Conservation (phyloP, 108 stramenopile genomes). For the Cyclotella kingstonii region DNA sequence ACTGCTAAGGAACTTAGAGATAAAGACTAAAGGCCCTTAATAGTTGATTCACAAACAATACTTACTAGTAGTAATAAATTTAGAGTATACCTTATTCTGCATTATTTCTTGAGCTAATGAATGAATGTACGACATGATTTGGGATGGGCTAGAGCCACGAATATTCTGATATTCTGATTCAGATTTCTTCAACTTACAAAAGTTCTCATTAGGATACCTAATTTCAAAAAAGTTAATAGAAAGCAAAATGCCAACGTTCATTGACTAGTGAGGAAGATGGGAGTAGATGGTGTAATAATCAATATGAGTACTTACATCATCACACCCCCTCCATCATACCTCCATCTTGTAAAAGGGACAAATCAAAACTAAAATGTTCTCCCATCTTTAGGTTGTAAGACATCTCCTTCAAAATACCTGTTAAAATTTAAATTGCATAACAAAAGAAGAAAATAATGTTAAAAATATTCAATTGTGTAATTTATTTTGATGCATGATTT, state of each 20-base stretch:
- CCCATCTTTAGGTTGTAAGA: constrained; percentile 54
- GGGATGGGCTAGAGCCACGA: too few species aligned
- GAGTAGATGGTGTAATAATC: too few species aligned
- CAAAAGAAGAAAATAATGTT: too few species aligned
- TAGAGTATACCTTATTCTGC: too few species aligned
- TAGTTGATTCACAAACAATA: neutral
- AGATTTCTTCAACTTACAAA: constrained; percentile 15
- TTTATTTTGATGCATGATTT: too few species aligned
- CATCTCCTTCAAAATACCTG: constrained; percentile 49
- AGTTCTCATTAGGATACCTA: constrained; percentile 52
- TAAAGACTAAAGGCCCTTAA: neutral
- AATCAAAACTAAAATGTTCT: constrained; percentile 43
- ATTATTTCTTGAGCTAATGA: constrained; percentile 49
- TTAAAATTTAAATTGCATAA: neutral
- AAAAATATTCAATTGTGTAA: too few species aligned
- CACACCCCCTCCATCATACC: constrained; percentile 1
- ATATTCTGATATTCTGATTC: neutral
- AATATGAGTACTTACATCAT: constrained; percentile 7
- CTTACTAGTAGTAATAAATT: too few species aligned
- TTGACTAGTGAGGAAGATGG: too few species aligned
- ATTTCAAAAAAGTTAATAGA: too few species aligned
- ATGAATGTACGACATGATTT: too few species aligned
- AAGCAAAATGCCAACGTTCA: too few species aligned
- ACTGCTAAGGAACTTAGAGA: neutral
- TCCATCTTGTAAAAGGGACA: constrained; percentile 25